phyloP scores from a whole-genome alignment of 768 basidiomycete species.

The Chiua virens region DNA sequence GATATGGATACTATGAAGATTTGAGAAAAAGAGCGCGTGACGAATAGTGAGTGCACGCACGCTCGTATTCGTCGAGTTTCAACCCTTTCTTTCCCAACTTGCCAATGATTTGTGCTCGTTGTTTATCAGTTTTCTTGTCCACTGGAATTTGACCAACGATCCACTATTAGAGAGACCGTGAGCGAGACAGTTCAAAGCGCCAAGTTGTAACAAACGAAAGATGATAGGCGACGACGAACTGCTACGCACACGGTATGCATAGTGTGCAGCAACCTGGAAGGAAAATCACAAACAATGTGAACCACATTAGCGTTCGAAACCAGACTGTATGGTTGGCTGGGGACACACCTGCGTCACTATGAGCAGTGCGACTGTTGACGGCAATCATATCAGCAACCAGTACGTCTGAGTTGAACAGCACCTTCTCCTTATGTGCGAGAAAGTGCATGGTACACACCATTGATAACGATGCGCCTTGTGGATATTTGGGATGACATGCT shows the following conservation, averaged over 20 bases:
- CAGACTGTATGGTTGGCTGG: not conserved
- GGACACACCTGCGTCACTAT: conserved; percentile 50
- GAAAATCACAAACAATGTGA: not conserved
- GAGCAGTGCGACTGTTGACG: conserved; percentile 47
- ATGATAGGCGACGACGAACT: not conserved
- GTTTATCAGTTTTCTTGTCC: conserved; percentile 64
- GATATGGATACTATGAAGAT: conserved; percentile 69
- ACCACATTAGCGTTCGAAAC: not conserved
- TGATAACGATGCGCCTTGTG: conserved; percentile 45
- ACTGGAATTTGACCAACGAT: conserved; percentile 50
- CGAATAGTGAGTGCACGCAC: conserved; percentile 41
- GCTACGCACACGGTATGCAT: conserved; percentile 63
- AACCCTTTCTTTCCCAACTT: conserved; percentile 70
- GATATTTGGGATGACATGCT: conserved; percentile 30
- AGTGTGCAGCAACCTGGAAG: conserved; percentile 72
- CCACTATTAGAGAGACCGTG: conserved; percentile 48
- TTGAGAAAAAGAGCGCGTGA: not conserved
- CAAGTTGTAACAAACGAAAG: not conserved
- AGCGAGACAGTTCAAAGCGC: not conserved
- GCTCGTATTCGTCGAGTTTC: conserved; percentile 88
- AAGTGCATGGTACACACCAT: conserved; percentile 33
- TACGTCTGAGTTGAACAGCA: not conserved
- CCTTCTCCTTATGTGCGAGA: not conserved
- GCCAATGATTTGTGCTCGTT: conserved; percentile 68
- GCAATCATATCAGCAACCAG: conserved; percentile 9